These are phyloP conservation scores for Sclerotiophoma versabilis DNA, from an alignment of 2,329 filamentous ascomycete genomes.

Conservation along the genomic window DNA sequence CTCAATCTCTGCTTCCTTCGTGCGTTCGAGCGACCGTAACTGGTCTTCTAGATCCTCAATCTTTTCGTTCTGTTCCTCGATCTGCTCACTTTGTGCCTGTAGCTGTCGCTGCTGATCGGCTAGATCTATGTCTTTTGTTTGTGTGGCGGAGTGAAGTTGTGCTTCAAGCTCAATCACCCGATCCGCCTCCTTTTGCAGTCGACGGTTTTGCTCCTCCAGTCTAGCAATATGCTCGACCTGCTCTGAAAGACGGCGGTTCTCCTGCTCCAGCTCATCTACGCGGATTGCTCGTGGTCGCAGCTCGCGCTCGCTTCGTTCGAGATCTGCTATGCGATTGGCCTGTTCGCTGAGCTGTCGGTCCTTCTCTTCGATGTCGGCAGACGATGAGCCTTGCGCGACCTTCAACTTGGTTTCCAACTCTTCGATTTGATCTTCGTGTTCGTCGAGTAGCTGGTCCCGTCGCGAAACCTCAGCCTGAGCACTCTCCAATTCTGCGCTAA, in stretches of 20 bases:
- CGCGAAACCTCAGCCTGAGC: slow-evolving; percentile 45
- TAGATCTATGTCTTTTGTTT: slow-evolving; percentile 29
- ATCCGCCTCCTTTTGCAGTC: slow-evolving; percentile 26
- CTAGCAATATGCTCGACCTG: slow-evolving; percentile 39
- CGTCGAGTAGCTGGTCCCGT: slow-evolving; percentile 46
- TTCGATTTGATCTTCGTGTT: slow-evolving; percentile 49
- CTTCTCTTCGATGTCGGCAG: slow-evolving; percentile 40
- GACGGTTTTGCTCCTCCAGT: slow-evolving; percentile 36
- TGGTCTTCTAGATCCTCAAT: slow-evolving; percentile 46
- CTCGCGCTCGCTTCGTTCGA: slow-evolving; percentile 19
- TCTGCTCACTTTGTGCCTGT: slow-evolving; percentile 40
- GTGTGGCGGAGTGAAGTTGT: slow-evolving; percentile 34
- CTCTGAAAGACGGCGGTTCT: slow-evolving; percentile 39
- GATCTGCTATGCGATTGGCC: slow-evolving; percentile 36
- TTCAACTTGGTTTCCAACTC: slow-evolving; percentile 42
- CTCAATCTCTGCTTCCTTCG: slow-evolving; percentile 54
- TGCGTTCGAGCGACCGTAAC: slow-evolving; percentile 29
- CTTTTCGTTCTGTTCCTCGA: slow-evolving; percentile 44
- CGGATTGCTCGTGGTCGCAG: slow-evolving; percentile 7
- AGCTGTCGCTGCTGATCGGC: slow-evolving; percentile 40
- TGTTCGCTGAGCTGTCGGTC: slow-evolving; percentile 40
- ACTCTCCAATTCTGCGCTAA: slow-evolving; percentile 43
- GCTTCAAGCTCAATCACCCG: slow-evolving; percentile 22
- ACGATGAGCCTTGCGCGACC: slow-evolving; percentile 38
- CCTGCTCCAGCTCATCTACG: slow-evolving; percentile 36